Evolutionary conservation across 805 yeast genomes (phyloP), one percentile per base, ranked within the genome.

Genomic region (Hanseniaspora singularis): DNA sequence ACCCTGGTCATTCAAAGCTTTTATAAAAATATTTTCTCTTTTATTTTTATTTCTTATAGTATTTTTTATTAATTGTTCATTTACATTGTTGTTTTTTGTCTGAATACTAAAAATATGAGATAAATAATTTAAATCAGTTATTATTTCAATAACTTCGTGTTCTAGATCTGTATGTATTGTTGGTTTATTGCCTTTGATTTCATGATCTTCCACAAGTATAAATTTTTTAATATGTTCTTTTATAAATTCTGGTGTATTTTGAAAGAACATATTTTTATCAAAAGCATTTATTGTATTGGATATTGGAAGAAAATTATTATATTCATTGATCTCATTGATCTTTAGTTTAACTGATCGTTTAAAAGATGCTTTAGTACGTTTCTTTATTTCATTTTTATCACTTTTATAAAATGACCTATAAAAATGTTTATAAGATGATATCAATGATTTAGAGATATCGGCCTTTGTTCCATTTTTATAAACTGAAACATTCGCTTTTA

Each of bases 121-220:
- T 18, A 44, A 14, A 19, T 36, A 30, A 18, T 37, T 37, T 14
- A 44, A 24, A 22, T 44, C 48, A 4, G 40, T 30, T 23, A 44
- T 2, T 18, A 44, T 14, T 5, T 44, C 48, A 19, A 37, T 30
- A 14, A 14, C 28, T 31, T 44, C 41, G 6, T 36, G 11, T 23
- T 36, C 39, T 5, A 23, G 5, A 8, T 8, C 19, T 8, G 22
- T 20, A 12, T 31, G 16, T 4, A 36, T 16, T 15, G 27, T 12
- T 28, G 33, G 19, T 23, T n/a, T n/a, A n/a, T 36, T 19, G n/a
- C 30, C 28, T 6, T 22, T 11, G 15, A 33, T 30, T 15, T 43
- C 31, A 3, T 30, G 20, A 15, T 40, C 36, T 16, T 40, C 15
- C 2, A 7, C 6, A 7, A 30, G 28, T 3, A 26, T 22, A 18